A percentile compares a stretch with the other conserved stretches of the same genome.
Conservation (phyloP, 1,284 basidiomycete species). For the Macrocystidia cucumis region DNA sequence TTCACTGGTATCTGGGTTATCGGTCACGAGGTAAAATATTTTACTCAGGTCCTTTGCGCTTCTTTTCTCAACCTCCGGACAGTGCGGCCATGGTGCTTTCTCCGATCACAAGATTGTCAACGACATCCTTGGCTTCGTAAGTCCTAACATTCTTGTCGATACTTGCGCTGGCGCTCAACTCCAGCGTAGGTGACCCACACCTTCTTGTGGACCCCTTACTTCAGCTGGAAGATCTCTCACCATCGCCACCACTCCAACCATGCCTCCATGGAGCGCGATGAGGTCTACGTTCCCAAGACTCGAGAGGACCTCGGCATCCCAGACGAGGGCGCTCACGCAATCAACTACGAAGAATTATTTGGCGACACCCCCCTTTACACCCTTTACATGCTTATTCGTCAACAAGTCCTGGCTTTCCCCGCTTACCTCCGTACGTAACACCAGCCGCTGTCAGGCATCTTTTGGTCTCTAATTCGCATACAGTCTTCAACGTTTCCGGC, state of each 20-base stretch:
- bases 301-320: constrained; percentile 40
- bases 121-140: constrained; percentile 35
- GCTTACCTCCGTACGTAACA: constrained; percentile 35
- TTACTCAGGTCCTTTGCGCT: background rate
- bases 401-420: constrained; percentile 70
- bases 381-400: constrained; percentile 40
- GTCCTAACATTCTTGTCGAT: constrained; percentile 9
- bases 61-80: constrained; percentile 7
- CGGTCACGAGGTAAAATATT: constrained; percentile 8
- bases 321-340: constrained; percentile 20
- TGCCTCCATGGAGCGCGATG: constrained; percentile 52
- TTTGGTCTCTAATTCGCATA: constrained; percentile 55
- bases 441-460: background rate
- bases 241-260: constrained; percentile 46
- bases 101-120: constrained; percentile 21
- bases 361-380: constrained; percentile 57
- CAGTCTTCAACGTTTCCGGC: constrained; percentile 57
- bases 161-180: constrained; percentile 1
- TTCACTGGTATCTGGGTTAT: constrained; percentile 7
- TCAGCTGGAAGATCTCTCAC: constrained; percentile 48
- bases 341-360: constrained; percentile 49
- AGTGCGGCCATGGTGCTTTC: constrained; percentile 28
- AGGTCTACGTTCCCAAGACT: constrained; percentile 55
- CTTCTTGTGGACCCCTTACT: constrained; percentile 46
- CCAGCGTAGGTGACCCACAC: constrained; percentile 31